A percentile compares a stretch with the other conserved stretches of the same genome.
Conservation (phyloP, 2,329 filamentous ascomycete species). For the Venturia asperata region DNA sequence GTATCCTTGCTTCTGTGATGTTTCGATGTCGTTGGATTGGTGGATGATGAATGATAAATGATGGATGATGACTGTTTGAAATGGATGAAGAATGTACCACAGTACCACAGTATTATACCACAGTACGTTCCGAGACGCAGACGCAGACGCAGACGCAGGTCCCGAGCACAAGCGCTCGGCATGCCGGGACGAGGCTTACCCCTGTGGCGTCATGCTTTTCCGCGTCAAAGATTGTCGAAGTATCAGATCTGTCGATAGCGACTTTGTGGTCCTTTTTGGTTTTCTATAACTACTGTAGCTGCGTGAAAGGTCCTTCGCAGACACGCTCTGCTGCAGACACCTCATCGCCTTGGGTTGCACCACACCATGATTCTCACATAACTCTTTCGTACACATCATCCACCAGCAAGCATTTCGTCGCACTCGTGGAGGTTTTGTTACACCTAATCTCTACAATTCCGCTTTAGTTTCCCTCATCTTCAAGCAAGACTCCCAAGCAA, state of each 20-base stretch:
- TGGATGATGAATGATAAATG: conserved; percentile 1
- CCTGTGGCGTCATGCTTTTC: background rate
- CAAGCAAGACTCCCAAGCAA: background rate
- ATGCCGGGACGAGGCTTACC: background rate
- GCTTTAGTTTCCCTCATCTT: background rate
- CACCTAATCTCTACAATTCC: background rate
- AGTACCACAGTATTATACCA: no score
- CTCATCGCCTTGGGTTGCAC: no score
- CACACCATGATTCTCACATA: no score
- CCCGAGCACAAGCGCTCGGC: background rate
- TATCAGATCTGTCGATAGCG: background rate
- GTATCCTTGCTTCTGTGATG: background rate
- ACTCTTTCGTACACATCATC: no score
- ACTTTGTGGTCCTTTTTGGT: no score
- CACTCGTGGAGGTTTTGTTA: background rate
- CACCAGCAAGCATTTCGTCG: background rate
- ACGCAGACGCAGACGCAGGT: background rate
- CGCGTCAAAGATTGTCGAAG: background rate
- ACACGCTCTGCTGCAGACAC: no score
- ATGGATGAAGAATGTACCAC: background rate
- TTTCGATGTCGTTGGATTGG: conserved; percentile 1
- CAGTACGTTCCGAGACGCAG: background rate
- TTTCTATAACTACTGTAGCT: no score
- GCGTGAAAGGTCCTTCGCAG: no score
- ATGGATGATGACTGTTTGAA: background rate